Base-by-base conservation (phyloP, 2,329 filamentous ascomycete species). In the Aplosporella prunicola region DNA sequence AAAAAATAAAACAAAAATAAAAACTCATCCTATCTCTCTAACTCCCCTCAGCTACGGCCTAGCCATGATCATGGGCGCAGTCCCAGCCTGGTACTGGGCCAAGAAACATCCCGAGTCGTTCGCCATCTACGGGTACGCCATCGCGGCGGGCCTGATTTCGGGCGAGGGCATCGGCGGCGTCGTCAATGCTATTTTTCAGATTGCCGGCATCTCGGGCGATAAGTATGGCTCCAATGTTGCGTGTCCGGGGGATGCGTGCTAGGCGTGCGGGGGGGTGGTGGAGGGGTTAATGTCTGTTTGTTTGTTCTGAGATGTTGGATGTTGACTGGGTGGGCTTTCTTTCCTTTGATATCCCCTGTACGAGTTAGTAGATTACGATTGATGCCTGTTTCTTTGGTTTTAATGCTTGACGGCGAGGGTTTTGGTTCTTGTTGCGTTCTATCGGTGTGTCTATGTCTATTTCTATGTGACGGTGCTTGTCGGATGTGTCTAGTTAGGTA, bases 101-200 rank as follows among this genome's bases (percentile, higher is more conserved):
- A 75, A 68, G 61, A 67, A 61, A 51, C 67, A 63, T 46, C 61
- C 69, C 7, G 60, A 60, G 35, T 61, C 55, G 30, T 78, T 74
- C 53, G 74, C 77, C 42, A 61, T 73, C 20, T 76, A 72, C 47
- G 71, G 69, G 9, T 80, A 75, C 47, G 72, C 72, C 8, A 60
- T 78, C 28, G 74, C 71, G 2, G 71, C 71, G 20, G 75, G 75
- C 31, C 61, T 76, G 44, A 78, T 78, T 51, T 74, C 75, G 3
- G 75, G 75, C 5, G 75, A 79, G 57, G 75, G 75, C 39, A 68
- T 78, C 37, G 75, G 75, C 22, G 75, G 75, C 45, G 72, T 78
- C n/a, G 51, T 79, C 41, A 76, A 76, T 45, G 74, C 75, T 2
- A 52, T 69, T 23, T 62, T 69, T 50, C 61, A 69, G 46, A 60